Base-by-base conservation (phyloP, 2,329 filamentous ascomycete species). In the Podosphaera leucotricha region DNA sequence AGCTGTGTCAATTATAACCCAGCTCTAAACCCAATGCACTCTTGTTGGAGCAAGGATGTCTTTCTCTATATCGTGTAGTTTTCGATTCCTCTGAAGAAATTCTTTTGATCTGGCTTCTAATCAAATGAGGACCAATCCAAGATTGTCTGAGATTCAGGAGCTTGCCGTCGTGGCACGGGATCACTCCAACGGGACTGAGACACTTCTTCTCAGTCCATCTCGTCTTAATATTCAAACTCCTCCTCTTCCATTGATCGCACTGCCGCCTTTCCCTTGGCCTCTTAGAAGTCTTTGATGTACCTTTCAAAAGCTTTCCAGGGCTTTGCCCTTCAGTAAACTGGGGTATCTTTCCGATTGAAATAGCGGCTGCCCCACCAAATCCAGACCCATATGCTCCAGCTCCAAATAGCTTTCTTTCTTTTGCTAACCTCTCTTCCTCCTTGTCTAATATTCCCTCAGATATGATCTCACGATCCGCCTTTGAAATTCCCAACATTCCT, bases 61-160 rank as follows among this genome's bases (percentile, higher is more conserved):
- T 42, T 26, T 11, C 16, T 22, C n/a, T 42, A 42, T 33, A 42
- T 42, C 6, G 40, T 20, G 40, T 42, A 42, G 15, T 42, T 42
- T 6, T 26, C 20, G 18, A 42, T 42, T 3, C 40, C 40, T 21
- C 16, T 42, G 15, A 42, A 42, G 22, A 42, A 42, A 10, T 24
- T 33, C 20, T 20, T 42, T 21, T 24, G 24, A 35, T 42, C 24
- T 1, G 40, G 40, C n/a, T 42, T 42, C 40, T 26, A 42, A 20
- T 42, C n/a, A 42, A 33, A 42, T 33, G 15, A 42, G 15, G 24
- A 11, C 24, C 40, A 42, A 16, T 42, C 24, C 3, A 42, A 18
- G 19, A 16, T 16, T n/a, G 40, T 42, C 6, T 18, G 40, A 33
- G 18, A 8, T 6, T 33, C n/a, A 33, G 40, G 22, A 15, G 6